Percentiles rank a stretch among this genome's conserved stretches.
phyloP scores from a whole-genome alignment of 371 early-diverging fungal species.

The Mortierella polycephala region DNA sequence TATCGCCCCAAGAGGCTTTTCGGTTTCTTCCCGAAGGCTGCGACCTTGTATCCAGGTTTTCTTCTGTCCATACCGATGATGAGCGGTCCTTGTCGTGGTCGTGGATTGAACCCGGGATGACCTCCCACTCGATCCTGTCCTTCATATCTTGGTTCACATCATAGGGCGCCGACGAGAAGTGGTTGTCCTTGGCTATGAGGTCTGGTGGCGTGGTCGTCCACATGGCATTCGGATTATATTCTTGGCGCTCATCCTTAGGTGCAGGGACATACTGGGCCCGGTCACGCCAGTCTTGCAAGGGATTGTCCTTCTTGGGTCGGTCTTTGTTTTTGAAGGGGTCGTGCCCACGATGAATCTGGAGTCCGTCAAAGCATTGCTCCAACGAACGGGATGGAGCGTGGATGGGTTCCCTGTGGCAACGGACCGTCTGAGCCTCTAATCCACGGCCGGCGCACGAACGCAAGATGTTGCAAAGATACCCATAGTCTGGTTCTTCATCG shows the following conservation, averaged over 20 bases:
- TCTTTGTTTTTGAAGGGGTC: slow-evolving; percentile 29
- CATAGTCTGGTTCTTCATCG: slow-evolving; percentile 94
- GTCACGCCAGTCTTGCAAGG: slow-evolving; percentile 33
- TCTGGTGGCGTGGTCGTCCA: slow-evolving; percentile 51
- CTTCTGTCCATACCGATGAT: slow-evolving; percentile 10
- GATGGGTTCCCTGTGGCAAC: slow-evolving; percentile 27
- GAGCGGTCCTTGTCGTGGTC: slow-evolving; percentile 15
- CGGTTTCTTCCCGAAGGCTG: slow-evolving; percentile 2
- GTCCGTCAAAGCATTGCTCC: slow-evolving; percentile 18
- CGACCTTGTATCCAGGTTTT: slow-evolving; percentile 8
- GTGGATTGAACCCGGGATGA: slow-evolving; percentile 3
- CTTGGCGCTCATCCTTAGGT: slow-evolving; percentile 13
- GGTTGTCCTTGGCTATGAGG: neutral
- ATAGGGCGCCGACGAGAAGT: slow-evolving; percentile 7
- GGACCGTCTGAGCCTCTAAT: slow-evolving; percentile 44
- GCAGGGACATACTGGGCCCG: slow-evolving; percentile 27
- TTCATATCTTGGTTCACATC: slow-evolving; percentile 26
- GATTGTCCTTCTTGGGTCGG: slow-evolving; percentile 18
- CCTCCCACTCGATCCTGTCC: slow-evolving; percentile 44
- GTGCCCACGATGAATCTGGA: slow-evolving; percentile 22
- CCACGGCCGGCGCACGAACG: slow-evolving; percentile 57
- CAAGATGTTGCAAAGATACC: slow-evolving; percentile 62
- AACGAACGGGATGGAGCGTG: slow-evolving; percentile 13
- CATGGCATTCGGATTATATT: slow-evolving; percentile 29
- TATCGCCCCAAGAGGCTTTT: slow-evolving; percentile 45